Base-by-base conservation (phyloP, 768 basidiomycete species). In the Tricholoma bakamatsutake region DNA sequence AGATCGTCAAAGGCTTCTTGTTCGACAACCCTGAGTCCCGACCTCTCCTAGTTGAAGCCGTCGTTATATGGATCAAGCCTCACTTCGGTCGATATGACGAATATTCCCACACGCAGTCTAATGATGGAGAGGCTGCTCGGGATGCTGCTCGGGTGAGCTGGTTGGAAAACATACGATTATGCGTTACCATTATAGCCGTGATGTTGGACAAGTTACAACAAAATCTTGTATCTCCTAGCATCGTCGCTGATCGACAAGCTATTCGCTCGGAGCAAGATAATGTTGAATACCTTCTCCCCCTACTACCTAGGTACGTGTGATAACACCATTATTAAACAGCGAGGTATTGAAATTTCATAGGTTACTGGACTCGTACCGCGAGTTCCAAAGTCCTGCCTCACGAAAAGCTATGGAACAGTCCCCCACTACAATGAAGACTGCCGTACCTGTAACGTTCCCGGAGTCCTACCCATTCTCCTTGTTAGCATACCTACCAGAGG, bases 41-140 rank as follows among this genome's bases (percentile, higher is more conserved):
- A 28, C 78, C 86, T 1, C 71, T 89, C 5, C 76, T 98, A 2
- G 85, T 96, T 6, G 94, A 97, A 60, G 84, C 87, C 17, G 84
- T 98, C 27, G 85, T 94, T 9, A 81, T 87, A 18, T 98, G 95
- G 94, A 87, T 98, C 61, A 96, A 94, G 66, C 93, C 95, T 1
- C 87, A 95, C 68, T 91, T 98, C 63, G 95, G 95, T 24, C 82
- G 83, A 28, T 98, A 88, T 65, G 93, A 98, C 59, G 94, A 95
- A 69, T 88, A 83, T 61, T 66, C 76, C 17, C 80, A 84, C 59
- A 80, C 79, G 11, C 77, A 79, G 53, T 71, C 81, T 1, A 83
- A 77, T 53, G 93, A 95, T 59, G 72, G 81, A 2, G 89, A 93
- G 57, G 69, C 65, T 35, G 77, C 73, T 17, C 78, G 82, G 45